Percentiles rank a stretch among this genome's conserved stretches.
phyloP scores from a whole-genome alignment of 2,329 filamentous ascomycete genomes.

The Talaromyces atroroseus region DNA sequence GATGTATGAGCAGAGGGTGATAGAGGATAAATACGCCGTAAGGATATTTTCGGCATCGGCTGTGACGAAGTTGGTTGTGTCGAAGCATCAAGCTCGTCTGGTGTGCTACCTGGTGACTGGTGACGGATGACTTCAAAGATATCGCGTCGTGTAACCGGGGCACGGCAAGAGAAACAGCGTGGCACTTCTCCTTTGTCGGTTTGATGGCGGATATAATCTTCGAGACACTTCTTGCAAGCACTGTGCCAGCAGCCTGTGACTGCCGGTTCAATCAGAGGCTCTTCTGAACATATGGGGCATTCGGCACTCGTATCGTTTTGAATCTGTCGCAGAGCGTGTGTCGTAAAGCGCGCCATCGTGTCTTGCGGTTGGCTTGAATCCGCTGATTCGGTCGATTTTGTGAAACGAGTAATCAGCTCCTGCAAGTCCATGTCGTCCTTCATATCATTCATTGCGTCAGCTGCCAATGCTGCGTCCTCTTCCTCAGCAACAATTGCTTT shows the following conservation, averaged over 20 bases:
- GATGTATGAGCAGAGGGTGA: constrained; percentile 58
- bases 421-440: constrained; percentile 95
- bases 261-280: constrained; percentile 89
- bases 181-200: constrained; percentile 68
- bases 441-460: constrained; percentile 73
- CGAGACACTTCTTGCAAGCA: constrained; percentile 87
- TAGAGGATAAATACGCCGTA: constrained; percentile 57
- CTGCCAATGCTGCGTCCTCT: constrained; percentile 70
- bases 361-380: constrained; percentile 43
- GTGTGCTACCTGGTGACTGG: constrained; percentile 39
- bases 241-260: constrained; percentile 98
- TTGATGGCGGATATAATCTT: constrained; percentile 85
- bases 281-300: constrained; percentile 91
- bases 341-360: constrained; percentile 68
- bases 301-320: constrained; percentile 82
- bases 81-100: constrained; percentile 41
- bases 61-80: constrained; percentile 33
- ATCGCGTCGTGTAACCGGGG: constrained; percentile 73
- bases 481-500: constrained; percentile 81
- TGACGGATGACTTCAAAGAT: constrained; percentile 89
- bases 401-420: constrained; percentile 78
- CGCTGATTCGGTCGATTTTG: constrained; percentile 58
- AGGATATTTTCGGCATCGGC: constrained; percentile 49
- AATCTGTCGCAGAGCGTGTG: constrained; percentile 84
- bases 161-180: constrained; percentile 85